These are phyloP conservation scores for Codiaeum variegatum DNA, from an alignment of 441 rosid genomes.

Conservation along the genomic window DNA sequence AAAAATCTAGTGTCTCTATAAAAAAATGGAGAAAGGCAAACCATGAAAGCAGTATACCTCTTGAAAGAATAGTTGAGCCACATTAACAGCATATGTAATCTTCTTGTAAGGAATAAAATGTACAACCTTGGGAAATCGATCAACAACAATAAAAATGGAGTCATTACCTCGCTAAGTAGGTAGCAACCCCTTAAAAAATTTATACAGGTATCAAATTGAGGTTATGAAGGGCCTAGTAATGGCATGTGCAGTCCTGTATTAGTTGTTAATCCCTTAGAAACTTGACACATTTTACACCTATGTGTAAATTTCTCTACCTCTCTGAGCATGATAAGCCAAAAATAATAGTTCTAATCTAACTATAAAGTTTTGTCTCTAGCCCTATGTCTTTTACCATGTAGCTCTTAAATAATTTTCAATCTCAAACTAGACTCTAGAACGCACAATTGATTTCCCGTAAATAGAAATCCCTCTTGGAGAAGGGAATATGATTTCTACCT, in stretches of 20 bases:
- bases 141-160: slow-evolving; percentile 9
- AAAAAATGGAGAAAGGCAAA: not conserved
- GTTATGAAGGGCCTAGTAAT: not conserved
- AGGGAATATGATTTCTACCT: not conserved
- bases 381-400: not conserved
- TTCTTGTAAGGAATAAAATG: slow-evolving; percentile 8
- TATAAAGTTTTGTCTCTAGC: not conserved
- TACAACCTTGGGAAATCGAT: slow-evolving; percentile 13
- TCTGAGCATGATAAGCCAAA: not conserved
- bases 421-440: not conserved
- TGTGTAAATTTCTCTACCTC: not conserved
- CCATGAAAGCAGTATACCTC: slow-evolving; percentile 9
- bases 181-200: slow-evolving; percentile 13
- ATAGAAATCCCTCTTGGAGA: not conserved
- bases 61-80: not conserved
- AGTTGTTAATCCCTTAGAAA: not conserved
- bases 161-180: not conserved
- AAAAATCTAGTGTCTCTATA: slow-evolving; percentile 1
- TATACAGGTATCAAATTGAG: not conserved
- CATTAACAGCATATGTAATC: not conserved
- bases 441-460: not conserved
- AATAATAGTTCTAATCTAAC: not conserved
- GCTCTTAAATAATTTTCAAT: not conserved
- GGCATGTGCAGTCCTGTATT: slow-evolving; percentile 6
- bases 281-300: too few species aligned